Percentiles rank a stretch among this genome's conserved stretches.
Evolutionary conservation across 2,329 filamentous ascomycete species (phyloP).

Genomic region (Raffaelea deltoideospora): DNA sequence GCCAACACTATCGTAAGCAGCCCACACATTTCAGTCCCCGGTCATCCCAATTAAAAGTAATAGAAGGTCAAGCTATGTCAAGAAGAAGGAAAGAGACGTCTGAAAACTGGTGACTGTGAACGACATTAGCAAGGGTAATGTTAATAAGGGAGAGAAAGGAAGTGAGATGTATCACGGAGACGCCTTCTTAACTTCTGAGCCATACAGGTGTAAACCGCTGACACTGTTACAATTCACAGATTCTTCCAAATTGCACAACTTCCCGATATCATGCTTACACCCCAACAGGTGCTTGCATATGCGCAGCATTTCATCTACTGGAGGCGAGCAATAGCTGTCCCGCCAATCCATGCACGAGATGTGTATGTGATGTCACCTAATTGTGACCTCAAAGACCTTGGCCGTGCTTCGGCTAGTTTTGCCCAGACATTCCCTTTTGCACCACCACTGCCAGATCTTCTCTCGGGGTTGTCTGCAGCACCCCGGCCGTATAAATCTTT

Average conservation of each 20-base stretch:
- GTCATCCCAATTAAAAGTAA: too few relatives aligned
- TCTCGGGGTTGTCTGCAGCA: conserved; percentile 65
- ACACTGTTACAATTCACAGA: conserved; percentile 9
- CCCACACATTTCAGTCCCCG: not conserved
- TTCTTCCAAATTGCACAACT: conserved; percentile 54
- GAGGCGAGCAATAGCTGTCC: conserved; percentile 82
- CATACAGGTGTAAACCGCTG: too few relatives aligned
- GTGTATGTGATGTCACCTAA: conserved; percentile 87
- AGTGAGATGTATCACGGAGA: too few relatives aligned
- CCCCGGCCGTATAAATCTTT: conserved; percentile 73
- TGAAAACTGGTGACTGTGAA: too few relatives aligned
- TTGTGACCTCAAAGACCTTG: conserved; percentile 59
- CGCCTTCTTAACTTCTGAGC: not conserved
- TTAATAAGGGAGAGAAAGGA: too few relatives aligned
- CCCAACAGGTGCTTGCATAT: conserved; percentile 71
- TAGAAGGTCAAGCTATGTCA: too few relatives aligned
- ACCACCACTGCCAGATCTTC: conserved; percentile 70
- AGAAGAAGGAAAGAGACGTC: too few relatives aligned
- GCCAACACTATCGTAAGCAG: conserved; percentile 41
- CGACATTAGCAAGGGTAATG: too few relatives aligned
- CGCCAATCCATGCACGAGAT: conserved; percentile 77
- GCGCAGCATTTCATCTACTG: conserved; percentile 92
- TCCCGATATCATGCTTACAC: conserved; percentile 50
- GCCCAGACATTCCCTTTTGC: conserved; percentile 67
- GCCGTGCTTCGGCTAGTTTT: conserved; percentile 56